Evolutionary conservation across 129 eudicot species (phyloP), one percentile per base, ranked within the genome.

Genomic region (Lonicera japonica): DNA sequence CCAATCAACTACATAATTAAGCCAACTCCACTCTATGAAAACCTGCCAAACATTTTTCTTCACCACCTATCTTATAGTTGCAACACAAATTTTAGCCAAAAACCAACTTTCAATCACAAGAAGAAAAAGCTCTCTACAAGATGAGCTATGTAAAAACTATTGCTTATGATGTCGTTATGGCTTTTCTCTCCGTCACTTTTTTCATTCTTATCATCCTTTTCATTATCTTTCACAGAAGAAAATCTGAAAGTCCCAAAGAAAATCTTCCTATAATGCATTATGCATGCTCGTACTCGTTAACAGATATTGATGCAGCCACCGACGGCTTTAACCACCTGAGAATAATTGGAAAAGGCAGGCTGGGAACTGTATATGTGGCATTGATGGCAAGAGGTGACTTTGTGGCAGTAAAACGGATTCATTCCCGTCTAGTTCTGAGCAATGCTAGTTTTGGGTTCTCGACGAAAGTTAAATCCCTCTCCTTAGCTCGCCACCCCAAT

Each of bases 361-460:
- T 87, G 6, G 96, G 96, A 40, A 82, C 86, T 0, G 86, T 85
- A n/a, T 87, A 87, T 34, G 84, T 72, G 14, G 98, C 80, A 21
- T 81, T 87, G 51, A 56, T 83, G 74, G 70, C 83, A 8, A 58
- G 69, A n/a, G 95, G 96, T 5, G 86, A 84, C 8, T 36, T 84
- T 24, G 95, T 80, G 1, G 96, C 88, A 8, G 78, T 85, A 8
- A 92, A 87, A 56, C 53, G 96, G 58, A 85, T 87, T 7, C 82
- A 87, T 70, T 75, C 96, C 0, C 75, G 84, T 21, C 69, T 92
- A 0, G 91, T 87, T 54, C 58, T 92, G 56, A 79, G 85, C 47
- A 75, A 85, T 47, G 81, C 85, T 0, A 86, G 88, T 13, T 67
- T 72, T 29, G 88, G 88, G 17, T 91, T 92, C 58, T 74, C 87